These are phyloP conservation scores for Daldinia caldariorum DNA, from an alignment of 495 filamentous ascomycete species.

Conservation along the genomic window DNA sequence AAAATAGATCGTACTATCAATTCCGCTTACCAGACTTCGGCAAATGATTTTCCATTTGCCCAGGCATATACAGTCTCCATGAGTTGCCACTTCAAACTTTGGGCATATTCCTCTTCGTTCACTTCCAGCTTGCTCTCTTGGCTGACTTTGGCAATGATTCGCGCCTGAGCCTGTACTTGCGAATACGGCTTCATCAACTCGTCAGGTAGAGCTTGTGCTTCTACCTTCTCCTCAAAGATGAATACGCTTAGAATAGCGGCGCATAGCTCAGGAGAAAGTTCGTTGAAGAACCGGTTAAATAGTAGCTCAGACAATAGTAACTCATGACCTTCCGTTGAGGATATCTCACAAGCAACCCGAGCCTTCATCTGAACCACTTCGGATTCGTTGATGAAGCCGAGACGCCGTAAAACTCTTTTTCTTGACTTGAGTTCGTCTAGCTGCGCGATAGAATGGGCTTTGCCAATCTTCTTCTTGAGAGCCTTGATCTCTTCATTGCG, in stretches of 20 bases:
- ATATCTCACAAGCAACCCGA: conserved; percentile 94
- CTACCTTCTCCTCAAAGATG: conserved; percentile 94
- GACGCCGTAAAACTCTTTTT: conserved; percentile 94
- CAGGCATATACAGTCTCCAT: conserved; percentile 97
- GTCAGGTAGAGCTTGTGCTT: conserved; percentile 76
- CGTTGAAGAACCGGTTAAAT: conserved; percentile 98
- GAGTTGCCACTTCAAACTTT: conserved; percentile 86
- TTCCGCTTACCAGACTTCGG: conserved; percentile 86
- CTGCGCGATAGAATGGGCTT: conserved; percentile 85
- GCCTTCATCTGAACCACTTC: conserved; percentile 97
- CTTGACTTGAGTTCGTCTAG: conserved; percentile 94
- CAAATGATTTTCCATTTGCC: conserved; percentile 91
- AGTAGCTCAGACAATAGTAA: conserved; percentile 90
- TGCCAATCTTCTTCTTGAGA: conserved; percentile 84
- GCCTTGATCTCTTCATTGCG: conserved; percentile 79
- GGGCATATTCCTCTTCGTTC: conserved; percentile 91
- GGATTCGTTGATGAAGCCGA: conserved; percentile 92
- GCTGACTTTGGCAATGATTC: conserved; percentile 88
- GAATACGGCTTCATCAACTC: conserved; percentile 86
- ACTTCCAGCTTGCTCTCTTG: conserved; percentile 89
- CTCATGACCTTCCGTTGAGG: conserved; percentile 84
- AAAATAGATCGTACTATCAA: background rate
- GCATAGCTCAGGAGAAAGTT: conserved; percentile 84
- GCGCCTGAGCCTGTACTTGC: conserved; percentile 84
- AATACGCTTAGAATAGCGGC: conserved; percentile 90